Conservation (phyloP, 2,329 filamentous ascomycete species). For the Neonectria hederae region DNA sequence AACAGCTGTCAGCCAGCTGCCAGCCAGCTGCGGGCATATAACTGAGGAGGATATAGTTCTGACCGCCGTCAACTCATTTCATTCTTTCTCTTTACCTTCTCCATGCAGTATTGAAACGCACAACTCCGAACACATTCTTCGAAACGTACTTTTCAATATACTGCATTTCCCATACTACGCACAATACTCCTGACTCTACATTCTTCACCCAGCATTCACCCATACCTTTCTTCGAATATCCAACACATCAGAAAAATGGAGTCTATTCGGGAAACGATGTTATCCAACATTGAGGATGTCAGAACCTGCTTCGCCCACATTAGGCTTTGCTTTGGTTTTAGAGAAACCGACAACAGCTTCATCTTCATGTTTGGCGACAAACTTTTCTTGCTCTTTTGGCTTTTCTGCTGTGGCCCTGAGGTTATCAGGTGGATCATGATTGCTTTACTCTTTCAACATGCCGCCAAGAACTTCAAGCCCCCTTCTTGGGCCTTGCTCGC, state of each 20-base stretch:
- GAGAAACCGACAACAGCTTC: constrained; percentile 24
- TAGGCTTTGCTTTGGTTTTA: constrained; percentile 7
- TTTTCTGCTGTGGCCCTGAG: not conserved
- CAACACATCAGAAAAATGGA: not conserved
- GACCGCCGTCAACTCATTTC: not conserved
- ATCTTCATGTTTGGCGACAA: constrained; percentile 6
- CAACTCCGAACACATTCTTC: not conserved
- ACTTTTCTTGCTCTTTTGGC: not conserved
- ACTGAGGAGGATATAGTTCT: not conserved
- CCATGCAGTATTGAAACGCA: not conserved
- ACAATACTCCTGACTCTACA: not conserved
- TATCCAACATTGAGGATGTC: not conserved
- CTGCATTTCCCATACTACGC: not conserved
- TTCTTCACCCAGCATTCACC: not conserved
- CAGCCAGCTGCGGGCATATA: no score
- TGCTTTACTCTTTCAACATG: constrained; percentile 3
- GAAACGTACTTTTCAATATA: not conserved
- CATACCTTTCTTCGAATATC: not conserved
- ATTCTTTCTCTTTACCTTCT: not conserved
- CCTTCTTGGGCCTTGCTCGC: not conserved
- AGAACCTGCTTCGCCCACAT: not conserved
- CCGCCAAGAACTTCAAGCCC: not conserved
- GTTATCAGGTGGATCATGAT: constrained; percentile 14
- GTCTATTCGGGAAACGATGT: not conserved
- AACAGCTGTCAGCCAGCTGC: not conserved